phyloP scores from a whole-genome alignment of 768 basidiomycete genomes.

The Mycena alexandri region DNA sequence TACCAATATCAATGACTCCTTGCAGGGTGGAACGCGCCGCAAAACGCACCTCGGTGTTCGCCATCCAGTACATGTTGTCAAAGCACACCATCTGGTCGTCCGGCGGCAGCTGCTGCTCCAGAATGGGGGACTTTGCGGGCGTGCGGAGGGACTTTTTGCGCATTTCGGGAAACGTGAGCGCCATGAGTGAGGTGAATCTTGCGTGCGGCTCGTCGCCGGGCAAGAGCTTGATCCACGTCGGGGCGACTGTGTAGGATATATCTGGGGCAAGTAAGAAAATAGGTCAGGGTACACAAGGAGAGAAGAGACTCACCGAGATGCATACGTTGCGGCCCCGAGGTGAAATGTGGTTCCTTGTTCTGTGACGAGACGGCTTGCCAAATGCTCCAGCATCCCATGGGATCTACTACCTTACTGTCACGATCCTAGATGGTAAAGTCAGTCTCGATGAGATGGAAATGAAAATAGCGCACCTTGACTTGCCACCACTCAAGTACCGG shows the following conservation, averaged over 20 bases:
- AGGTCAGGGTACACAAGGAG: neutral
- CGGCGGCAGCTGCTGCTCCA: conserved; percentile 32
- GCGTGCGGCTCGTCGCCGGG: conserved; percentile 31
- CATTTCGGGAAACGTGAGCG: conserved; percentile 38
- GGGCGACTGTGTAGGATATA: conserved; percentile 41
- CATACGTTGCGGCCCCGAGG: conserved; percentile 1
- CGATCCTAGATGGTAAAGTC: conserved; percentile 29
- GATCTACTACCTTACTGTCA: conserved; percentile 31
- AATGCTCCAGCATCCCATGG: conserved; percentile 52
- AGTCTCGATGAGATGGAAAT: no score
- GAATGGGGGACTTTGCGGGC: conserved; percentile 34
- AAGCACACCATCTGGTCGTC: conserved; percentile 42
- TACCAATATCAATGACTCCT: conserved; percentile 37
- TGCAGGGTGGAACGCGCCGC: conserved; percentile 21
- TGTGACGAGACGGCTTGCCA: conserved; percentile 43
- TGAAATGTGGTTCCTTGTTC: conserved; percentile 29
- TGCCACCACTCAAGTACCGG: conserved; percentile 54
- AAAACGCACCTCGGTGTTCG: conserved; percentile 30
- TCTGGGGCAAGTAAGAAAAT: conserved; percentile 24
- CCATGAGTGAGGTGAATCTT: conserved; percentile 39
- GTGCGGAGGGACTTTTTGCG: conserved; percentile 7
- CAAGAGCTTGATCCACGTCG: conserved; percentile 39
- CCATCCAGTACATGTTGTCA: conserved; percentile 42
- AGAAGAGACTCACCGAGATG: conserved; percentile 24
- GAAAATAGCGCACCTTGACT: conserved; percentile 42